Conservation (phyloP, 1,284 basidiomycete genomes). For the Moniliophthora roreri region DNA sequence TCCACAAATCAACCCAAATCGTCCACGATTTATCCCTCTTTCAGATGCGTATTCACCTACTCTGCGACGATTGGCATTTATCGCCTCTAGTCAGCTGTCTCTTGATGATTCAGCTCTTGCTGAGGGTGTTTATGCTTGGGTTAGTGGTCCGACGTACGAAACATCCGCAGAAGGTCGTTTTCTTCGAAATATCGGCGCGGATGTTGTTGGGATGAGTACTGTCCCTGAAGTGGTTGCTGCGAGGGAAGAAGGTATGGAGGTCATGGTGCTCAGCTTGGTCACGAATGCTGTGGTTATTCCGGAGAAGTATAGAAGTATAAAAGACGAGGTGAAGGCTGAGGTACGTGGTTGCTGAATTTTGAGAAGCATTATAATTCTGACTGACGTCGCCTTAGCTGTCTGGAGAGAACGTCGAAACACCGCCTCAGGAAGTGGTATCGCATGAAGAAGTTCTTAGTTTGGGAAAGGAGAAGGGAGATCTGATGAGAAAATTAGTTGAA, state of each 20-base stretch:
- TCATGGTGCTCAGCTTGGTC: slow-evolving; percentile 77
- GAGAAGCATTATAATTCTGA: neutral
- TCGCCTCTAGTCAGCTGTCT: slow-evolving; percentile 10
- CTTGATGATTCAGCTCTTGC: slow-evolving; percentile 18
- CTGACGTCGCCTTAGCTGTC: slow-evolving; percentile 45
- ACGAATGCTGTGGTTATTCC: slow-evolving; percentile 83
- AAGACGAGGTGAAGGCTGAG: slow-evolving; percentile 74
- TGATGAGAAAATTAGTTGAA: slow-evolving; percentile 68
- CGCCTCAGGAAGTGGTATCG: slow-evolving; percentile 56
- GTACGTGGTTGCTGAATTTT: slow-evolving; percentile 33
- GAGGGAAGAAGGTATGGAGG: slow-evolving; percentile 69
- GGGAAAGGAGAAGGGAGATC: slow-evolving; percentile 68
- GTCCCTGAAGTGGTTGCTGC: slow-evolving; percentile 88
- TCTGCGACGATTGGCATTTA: slow-evolving; percentile 57
- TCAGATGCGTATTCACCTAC: slow-evolving; percentile 75
- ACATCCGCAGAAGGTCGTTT: slow-evolving; percentile 80
- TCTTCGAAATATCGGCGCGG: slow-evolving; percentile 69
- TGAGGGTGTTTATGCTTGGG: slow-evolving; percentile 86
- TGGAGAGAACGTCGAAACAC: slow-evolving; percentile 48
- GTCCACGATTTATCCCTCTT: slow-evolving; percentile 75
- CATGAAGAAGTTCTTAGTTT: slow-evolving; percentile 79
- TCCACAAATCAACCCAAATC: slow-evolving; percentile 50
- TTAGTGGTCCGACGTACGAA: slow-evolving; percentile 83
- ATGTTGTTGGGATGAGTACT: slow-evolving; percentile 89
- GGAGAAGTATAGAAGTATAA: slow-evolving; percentile 65